A percentile compares a stretch with the other conserved stretches of the same genome.
Evolutionary conservation across 2,329 filamentous ascomycete genomes (phyloP).

Genomic region (Aureobasidium namibiae): DNA sequence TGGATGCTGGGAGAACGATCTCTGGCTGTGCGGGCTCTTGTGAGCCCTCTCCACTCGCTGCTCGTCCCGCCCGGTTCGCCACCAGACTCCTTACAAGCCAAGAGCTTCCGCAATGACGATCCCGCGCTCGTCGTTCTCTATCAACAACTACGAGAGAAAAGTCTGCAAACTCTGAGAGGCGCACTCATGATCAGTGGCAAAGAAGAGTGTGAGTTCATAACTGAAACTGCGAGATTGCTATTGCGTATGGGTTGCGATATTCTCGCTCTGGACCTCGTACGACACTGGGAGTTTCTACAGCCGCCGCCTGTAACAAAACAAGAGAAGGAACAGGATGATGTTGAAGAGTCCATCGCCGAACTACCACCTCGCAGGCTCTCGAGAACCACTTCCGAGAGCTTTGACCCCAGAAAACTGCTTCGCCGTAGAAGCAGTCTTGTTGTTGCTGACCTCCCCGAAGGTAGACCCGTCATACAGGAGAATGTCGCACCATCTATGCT

Average conservation of each 20-base stretch:
- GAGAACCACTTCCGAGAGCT: constrained; percentile 22
- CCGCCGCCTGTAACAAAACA: not conserved
- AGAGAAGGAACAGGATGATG: constrained; percentile 8
- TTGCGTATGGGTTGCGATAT: constrained; percentile 61
- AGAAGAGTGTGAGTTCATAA: constrained; percentile 80
- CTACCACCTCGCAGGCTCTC: constrained; percentile 7
- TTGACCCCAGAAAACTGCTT: constrained; percentile 60
- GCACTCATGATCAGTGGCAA: constrained; percentile 70
- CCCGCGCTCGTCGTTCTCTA: constrained; percentile 84
- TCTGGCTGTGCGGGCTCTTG: constrained; percentile 74
- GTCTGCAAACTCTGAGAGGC: constrained; percentile 75
- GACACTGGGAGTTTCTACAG: constrained; percentile 65
- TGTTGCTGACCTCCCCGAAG: constrained; percentile 60
- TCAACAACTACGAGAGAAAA: constrained; percentile 72
- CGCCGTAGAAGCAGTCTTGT: constrained; percentile 68
- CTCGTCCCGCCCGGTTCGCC: constrained; percentile 60
- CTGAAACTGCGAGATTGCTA: constrained; percentile 59
- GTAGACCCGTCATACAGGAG: constrained; percentile 22
- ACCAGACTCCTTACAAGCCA: constrained; percentile 54
- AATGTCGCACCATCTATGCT: constrained; percentile 26
- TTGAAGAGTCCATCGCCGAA: constrained; percentile 25
- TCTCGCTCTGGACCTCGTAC: constrained; percentile 75
- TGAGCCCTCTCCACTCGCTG: constrained; percentile 60
- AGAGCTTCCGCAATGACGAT: constrained; percentile 81
- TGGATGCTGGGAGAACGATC: constrained; percentile 79